Conservation (phyloP, 225 moss, liverwort and hornwort species). For the Climacium dendroides region DNA sequence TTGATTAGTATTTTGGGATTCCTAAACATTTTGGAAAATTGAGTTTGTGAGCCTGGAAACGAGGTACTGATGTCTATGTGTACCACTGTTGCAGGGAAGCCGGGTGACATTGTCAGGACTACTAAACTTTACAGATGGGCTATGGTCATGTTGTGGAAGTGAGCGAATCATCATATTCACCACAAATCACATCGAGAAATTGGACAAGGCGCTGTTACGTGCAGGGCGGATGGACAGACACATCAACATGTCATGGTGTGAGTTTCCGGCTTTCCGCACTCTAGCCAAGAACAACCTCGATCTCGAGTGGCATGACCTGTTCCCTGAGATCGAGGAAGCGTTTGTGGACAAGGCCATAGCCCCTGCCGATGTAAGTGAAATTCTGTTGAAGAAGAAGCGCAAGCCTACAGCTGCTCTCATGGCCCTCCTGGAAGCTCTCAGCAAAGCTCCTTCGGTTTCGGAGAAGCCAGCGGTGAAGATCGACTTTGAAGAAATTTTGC, state of each 20-base stretch:
- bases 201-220: constrained; percentile 68
- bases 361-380: constrained; percentile 36
- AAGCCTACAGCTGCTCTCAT: constrained; percentile 13
- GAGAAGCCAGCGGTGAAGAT: constrained; percentile 20
- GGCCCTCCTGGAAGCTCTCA: constrained; percentile 9
- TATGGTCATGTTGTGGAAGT: constrained; percentile 77
- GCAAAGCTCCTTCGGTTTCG: neutral
- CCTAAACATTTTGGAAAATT: neutral
- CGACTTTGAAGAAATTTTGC: constrained; percentile 13
- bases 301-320: constrained; percentile 29
- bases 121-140: constrained; percentile 75
- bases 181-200: constrained; percentile 61
- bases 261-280: constrained; percentile 51
- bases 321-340: constrained; percentile 28
- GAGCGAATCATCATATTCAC: constrained; percentile 90
- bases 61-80: neutral
- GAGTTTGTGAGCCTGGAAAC: neutral
- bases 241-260: constrained; percentile 70
- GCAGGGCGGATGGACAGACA: constrained; percentile 83
- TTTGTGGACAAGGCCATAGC: constrained; percentile 30
- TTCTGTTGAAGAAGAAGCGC: constrained; percentile 36
- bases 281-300: constrained; percentile 31
- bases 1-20: neutral
- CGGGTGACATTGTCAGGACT: constrained; percentile 74
- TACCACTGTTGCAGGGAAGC: constrained; percentile 15